phyloP scores from a whole-genome alignment of 2,329 filamentous ascomycete genomes.

The Basipetospora chlamydospora region DNA sequence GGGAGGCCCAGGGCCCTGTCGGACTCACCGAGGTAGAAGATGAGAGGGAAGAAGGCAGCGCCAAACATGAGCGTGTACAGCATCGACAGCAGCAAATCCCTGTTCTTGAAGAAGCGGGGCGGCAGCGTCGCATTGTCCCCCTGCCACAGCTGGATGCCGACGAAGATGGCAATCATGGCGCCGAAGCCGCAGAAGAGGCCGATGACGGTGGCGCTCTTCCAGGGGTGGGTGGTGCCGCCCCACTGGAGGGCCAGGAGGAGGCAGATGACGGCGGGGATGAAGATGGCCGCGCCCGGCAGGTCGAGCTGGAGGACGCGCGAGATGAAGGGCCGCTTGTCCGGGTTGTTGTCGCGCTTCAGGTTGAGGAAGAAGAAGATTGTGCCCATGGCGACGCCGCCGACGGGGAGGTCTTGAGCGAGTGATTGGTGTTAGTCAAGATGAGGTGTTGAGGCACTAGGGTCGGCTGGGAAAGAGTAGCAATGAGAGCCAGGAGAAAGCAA shows the following conservation, averaged over 20 bases:
- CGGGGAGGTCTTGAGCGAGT: constrained; percentile 24
- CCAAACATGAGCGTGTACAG: constrained; percentile 34
- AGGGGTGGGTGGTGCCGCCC: constrained; percentile 37
- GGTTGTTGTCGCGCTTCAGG: constrained; percentile 14
- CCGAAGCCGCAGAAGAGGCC: constrained; percentile 36
- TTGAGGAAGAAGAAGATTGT: constrained; percentile 33
- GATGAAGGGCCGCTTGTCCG: constrained; percentile 19
- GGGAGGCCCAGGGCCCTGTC: not conserved
- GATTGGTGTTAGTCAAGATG: not conserved
- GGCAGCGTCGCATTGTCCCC: constrained; percentile 30
- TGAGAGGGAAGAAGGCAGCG: constrained; percentile 34
- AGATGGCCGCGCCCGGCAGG: constrained; percentile 30
- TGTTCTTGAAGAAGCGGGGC: constrained; percentile 27
- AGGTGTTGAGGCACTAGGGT: not conserved
- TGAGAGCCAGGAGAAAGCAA: no score
- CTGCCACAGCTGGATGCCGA: constrained; percentile 28
- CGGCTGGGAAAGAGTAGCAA: no score
- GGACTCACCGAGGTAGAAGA: constrained; percentile 36
- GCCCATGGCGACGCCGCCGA: constrained; percentile 30
- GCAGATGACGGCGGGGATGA: constrained; percentile 36
- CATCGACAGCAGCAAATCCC: constrained; percentile 24
- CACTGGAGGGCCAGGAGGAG: constrained; percentile 42
- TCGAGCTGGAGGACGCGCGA: constrained; percentile 31
- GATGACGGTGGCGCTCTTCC: constrained; percentile 32
- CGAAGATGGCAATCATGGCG: constrained; percentile 29